Conservation (phyloP, 2,329 filamentous ascomycete genomes). For the Diaporthe longicolla region DNA sequence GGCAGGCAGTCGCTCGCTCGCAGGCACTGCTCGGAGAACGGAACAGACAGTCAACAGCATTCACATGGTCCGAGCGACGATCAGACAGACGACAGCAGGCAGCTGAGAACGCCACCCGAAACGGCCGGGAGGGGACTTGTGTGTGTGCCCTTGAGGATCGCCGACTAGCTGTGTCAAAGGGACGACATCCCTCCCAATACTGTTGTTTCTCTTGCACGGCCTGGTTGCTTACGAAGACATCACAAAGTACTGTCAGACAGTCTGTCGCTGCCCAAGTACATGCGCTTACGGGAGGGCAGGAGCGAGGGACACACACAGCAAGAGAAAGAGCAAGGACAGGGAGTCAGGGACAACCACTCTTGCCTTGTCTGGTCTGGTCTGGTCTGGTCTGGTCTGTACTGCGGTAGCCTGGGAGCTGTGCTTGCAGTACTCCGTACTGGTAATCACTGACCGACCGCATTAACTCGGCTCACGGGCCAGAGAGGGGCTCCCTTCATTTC, state of each 20-base stretch:
- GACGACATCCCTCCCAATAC: background rate
- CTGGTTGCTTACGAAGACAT: background rate
- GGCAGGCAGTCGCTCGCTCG: too few relatives aligned
- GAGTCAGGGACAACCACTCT: background rate
- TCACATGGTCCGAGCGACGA: slow-evolving; percentile 24
- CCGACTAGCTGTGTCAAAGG: slow-evolving; percentile 30
- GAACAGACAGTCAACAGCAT: background rate
- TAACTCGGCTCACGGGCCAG: slow-evolving; percentile 30
- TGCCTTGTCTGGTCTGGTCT: background rate
- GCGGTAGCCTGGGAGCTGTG: background rate
- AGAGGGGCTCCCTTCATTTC: slow-evolving; percentile 29
- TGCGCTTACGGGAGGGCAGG: background rate
- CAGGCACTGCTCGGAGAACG: background rate
- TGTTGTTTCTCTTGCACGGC: background rate
- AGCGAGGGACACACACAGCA: background rate
- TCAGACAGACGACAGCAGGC: slow-evolving; percentile 20
- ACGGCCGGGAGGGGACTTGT: slow-evolving; percentile 7
- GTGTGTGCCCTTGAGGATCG: slow-evolving; percentile 26
- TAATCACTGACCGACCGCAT: background rate
- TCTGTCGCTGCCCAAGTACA: background rate
- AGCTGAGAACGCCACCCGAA: slow-evolving; percentile 27
- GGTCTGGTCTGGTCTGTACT: background rate
- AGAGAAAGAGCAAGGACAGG: background rate
- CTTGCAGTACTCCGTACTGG: background rate
- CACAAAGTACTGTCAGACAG: background rate